These are phyloP conservation scores for Thielaviopsis punctulata DNA, from an alignment of 2,329 filamentous ascomycete genomes.

Conservation along the genomic window DNA sequence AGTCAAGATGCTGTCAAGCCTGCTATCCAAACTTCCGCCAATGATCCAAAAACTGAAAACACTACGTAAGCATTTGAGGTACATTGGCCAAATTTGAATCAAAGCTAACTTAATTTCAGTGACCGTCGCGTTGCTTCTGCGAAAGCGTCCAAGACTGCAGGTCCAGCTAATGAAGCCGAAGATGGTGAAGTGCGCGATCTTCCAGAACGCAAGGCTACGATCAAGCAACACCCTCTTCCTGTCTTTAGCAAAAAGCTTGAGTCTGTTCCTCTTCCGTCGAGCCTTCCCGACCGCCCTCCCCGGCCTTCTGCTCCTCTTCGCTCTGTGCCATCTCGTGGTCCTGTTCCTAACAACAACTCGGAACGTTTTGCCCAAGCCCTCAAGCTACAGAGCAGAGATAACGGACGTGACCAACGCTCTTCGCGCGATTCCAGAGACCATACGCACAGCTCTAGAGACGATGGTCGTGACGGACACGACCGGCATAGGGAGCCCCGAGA, in stretches of 20 bases:
- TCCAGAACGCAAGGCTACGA: slow-evolving; percentile 13
- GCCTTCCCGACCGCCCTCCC: not conserved
- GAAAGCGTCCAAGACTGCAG: not conserved
- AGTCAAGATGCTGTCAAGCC: slow-evolving; percentile 16
- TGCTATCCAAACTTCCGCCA: slow-evolving; percentile 39
- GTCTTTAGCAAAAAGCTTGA: slow-evolving; percentile 9
- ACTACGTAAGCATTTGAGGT: slow-evolving; percentile 14
- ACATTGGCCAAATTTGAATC: slow-evolving; percentile 11
- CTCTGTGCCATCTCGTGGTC: slow-evolving; percentile 5
- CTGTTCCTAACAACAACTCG: slow-evolving; percentile 13
- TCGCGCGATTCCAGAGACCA: slow-evolving; percentile 3
- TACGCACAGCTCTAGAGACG: not conserved
- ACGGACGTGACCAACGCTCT: slow-evolving; percentile 4
- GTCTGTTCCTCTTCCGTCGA: not conserved
- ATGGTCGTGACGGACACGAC: slow-evolving; percentile 1
- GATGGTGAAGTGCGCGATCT: slow-evolving; percentile 45
- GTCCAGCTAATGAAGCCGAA: slow-evolving; percentile 35
- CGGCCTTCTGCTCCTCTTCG: not conserved
- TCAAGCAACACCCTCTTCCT: slow-evolving; percentile 16
- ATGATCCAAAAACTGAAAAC: slow-evolving; percentile 46
- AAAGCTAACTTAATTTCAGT: not conserved
- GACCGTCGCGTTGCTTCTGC: not conserved
- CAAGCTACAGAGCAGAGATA: not conserved
- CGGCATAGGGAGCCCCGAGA: slow-evolving; percentile 3
- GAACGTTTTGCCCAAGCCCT: slow-evolving; percentile 3